Percentiles rank a stretch among this genome's conserved stretches.
Evolutionary conservation across 179 eudicot genomes (phyloP).

Genomic region (Beta lomatogona): DNA sequence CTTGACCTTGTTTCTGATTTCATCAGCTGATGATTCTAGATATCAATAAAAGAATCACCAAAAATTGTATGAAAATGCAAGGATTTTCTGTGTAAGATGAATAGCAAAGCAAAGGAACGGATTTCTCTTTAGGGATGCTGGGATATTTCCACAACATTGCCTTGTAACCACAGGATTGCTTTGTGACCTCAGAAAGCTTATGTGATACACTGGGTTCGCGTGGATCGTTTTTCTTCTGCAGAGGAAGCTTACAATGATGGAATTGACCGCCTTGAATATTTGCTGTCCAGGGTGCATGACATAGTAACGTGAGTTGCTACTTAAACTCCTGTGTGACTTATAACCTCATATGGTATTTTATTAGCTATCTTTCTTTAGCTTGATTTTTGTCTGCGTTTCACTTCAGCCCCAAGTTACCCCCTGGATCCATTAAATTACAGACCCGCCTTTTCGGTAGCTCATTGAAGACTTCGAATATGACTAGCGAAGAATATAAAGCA

Average conservation of each 20-base stretch:
- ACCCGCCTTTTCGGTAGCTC: conserved; percentile 70
- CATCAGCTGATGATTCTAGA: neutral
- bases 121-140: neutral
- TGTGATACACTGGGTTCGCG: conserved; percentile 88
- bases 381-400: conserved; percentile 39
- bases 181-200: conserved; percentile 62
- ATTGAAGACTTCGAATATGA: conserved; percentile 71
- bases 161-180: neutral
- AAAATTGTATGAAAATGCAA: neutral
- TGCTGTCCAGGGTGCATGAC: conserved; percentile 76
- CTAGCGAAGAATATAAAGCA: conserved; percentile 66
- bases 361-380: conserved; percentile 8
- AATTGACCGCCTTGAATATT: conserved; percentile 52
- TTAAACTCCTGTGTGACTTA: neutral
- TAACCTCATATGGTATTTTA: neutral
- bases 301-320: conserved; percentile 63
- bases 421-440: conserved; percentile 77
- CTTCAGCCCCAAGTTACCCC: conserved; percentile 76
- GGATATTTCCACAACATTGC: neutral
- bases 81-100: neutral
- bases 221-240: conserved; percentile 67
- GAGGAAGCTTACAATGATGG: conserved; percentile 84
- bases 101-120: neutral
- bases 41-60: neutral
- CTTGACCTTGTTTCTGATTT: neutral